Conservation (phyloP, 2,329 filamentous ascomycete genomes). For the Hawksworthiomyces lignivorus region DNA sequence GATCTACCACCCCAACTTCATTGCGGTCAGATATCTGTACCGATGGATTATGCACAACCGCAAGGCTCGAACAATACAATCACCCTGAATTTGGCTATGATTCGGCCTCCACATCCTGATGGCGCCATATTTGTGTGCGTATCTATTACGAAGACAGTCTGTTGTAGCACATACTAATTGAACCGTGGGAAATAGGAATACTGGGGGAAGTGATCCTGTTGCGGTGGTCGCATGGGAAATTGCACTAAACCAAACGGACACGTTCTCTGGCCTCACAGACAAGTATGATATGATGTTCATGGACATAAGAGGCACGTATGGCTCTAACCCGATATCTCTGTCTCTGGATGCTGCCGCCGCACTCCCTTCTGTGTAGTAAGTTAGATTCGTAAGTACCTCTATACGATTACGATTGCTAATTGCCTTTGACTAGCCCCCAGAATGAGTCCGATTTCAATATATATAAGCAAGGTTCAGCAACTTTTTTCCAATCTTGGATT, state of each 20-base stretch:
- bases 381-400: too few species aligned
- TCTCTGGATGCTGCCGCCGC: neutral
- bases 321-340: conserved; percentile 1
- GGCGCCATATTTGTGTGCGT: conserved; percentile 3
- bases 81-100: conserved; percentile 1
- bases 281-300: conserved; percentile 4
- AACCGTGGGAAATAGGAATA: too few species aligned
- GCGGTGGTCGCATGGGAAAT: conserved; percentile 1
- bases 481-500: conserved; percentile 4
- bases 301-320: conserved; percentile 1
- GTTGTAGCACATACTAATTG: too few species aligned
- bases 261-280: neutral
- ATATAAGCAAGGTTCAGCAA: neutral
- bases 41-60: conserved; percentile 2
- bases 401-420: too few species aligned
- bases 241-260: neutral
- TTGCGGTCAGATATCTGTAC: conserved; percentile 2
- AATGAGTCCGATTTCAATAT: neutral
- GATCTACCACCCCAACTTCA: neutral
- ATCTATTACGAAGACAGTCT: too few species aligned
- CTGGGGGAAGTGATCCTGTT: conserved; percentile 3
- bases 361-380: too few species aligned
- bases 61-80: neutral
- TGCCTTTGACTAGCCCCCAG: neutral
- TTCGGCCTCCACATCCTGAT: neutral